A percentile compares a stretch with the other conserved stretches of the same genome.
phyloP scores from a whole-genome alignment of 148 eudicot genomes.

The Rhododendron williamsianum region DNA sequence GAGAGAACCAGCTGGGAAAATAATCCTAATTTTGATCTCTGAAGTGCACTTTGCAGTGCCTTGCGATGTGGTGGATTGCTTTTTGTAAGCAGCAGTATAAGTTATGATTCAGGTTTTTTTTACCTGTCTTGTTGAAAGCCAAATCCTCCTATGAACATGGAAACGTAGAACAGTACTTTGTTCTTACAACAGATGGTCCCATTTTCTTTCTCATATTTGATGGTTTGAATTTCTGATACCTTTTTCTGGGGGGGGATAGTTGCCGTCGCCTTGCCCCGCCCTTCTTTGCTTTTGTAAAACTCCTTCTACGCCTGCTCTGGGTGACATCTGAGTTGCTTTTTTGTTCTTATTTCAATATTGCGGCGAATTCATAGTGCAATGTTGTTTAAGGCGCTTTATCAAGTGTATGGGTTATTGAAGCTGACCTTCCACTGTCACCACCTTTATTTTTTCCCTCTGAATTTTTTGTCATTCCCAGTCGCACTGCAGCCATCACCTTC shows the following conservation, averaged over 20 bases:
- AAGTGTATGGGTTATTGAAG: background rate
- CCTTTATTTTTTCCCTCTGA: background rate
- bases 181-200: background rate
- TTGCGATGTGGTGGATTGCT: background rate
- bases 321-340: background rate
- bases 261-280: background rate
- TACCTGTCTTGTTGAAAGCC: slow-evolving; percentile 2
- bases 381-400: background rate
- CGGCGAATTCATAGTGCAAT: background rate
- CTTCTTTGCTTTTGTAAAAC: background rate
- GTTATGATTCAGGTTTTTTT: slow-evolving; percentile 8
- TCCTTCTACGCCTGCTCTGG: background rate
- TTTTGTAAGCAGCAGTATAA: slow-evolving; percentile 1
- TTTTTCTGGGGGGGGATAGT: background rate
- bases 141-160: background rate
- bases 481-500: background rate
- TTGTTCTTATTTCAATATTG: background rate
- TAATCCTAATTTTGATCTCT: background rate
- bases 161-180: background rate
- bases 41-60: background rate
- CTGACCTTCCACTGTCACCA: background rate
- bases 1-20: background rate
- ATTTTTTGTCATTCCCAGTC: background rate
- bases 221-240: background rate
- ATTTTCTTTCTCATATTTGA: background rate